Percentiles rank a stretch among this genome's conserved stretches.
Evolutionary conservation across 1,284 basidiomycete genomes (phyloP).

Genomic region (Boletus calvinii): DNA sequence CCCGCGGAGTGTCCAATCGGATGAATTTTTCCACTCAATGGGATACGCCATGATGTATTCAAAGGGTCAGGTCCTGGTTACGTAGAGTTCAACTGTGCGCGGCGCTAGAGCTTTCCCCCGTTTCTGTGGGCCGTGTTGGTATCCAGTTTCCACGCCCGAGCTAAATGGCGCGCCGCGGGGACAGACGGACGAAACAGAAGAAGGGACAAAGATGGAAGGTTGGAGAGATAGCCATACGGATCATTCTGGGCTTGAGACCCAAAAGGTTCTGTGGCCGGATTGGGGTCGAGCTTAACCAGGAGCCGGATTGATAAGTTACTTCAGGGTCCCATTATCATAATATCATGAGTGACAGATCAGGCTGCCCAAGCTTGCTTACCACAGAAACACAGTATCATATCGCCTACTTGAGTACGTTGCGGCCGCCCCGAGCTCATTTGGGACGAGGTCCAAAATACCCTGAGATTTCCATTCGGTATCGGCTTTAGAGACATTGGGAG

Average conservation of each 20-base stretch:
- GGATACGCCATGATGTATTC: slow-evolving; percentile 9
- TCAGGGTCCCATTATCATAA: slow-evolving; percentile 18
- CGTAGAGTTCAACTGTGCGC: slow-evolving; percentile 20
- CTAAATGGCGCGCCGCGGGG: slow-evolving; percentile 16
- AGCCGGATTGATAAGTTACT: slow-evolving; percentile 4
- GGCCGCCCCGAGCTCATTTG: neutral
- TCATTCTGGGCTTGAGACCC: slow-evolving; percentile 5
- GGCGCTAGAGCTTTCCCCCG: slow-evolving; percentile 8
- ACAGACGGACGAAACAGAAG: slow-evolving; percentile 17
- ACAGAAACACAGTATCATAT: neutral
- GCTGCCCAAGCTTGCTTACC: neutral
- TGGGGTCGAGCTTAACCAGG: slow-evolving; percentile 1
- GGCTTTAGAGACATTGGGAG: neutral
- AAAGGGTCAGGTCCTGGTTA: slow-evolving; percentile 28
- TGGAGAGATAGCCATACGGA: slow-evolving; percentile 4
- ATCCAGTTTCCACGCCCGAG: slow-evolving; percentile 10
- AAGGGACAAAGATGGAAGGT: slow-evolving; percentile 12
- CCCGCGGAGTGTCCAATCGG: slow-evolving; percentile 9
- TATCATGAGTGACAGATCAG: neutral
- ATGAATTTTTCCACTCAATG: slow-evolving; percentile 12
- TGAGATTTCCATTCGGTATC: neutral
- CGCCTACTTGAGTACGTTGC: neutral
- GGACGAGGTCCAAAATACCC: neutral
- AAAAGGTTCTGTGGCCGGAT: slow-evolving; percentile 5
- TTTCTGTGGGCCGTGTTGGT: slow-evolving; percentile 8